These are phyloP conservation scores for Flaveria bidentis DNA, from an alignment of 129 eudicot genomes.

Conservation along the genomic window DNA sequence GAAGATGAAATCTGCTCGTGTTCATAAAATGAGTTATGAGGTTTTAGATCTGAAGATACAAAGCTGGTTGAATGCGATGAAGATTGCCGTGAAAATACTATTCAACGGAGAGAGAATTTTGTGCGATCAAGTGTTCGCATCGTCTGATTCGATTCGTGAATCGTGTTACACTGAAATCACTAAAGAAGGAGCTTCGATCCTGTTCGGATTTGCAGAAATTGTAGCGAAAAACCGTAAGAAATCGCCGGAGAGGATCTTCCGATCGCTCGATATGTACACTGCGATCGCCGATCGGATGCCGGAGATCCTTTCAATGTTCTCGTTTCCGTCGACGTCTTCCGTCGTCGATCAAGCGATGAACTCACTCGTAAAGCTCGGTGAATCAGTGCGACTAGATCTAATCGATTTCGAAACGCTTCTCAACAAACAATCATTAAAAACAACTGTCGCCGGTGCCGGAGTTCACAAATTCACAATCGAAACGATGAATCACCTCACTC, in stretches of 20 bases:
- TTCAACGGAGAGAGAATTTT: constrained; percentile 68
- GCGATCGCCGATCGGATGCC: constrained; percentile 50
- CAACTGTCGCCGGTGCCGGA: constrained; percentile 45
- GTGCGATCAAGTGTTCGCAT: constrained; percentile 65
- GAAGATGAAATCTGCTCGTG: constrained; percentile 37
- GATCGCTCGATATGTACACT: constrained; percentile 67
- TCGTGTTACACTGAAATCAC: constrained; percentile 60
- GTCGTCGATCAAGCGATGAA: constrained; percentile 47
- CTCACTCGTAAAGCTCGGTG: constrained; percentile 47
- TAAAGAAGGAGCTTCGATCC: constrained; percentile 53
- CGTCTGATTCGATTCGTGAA: constrained; percentile 52
- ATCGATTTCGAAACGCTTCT: constrained; percentile 46
- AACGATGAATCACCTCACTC: constrained; percentile 45
- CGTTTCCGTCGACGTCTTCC: constrained; percentile 42
- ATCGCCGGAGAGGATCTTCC: constrained; percentile 58
- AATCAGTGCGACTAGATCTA: constrained; percentile 39
- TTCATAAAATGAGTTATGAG: constrained; percentile 59
- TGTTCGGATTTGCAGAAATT: constrained; percentile 62
- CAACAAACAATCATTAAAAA: constrained; percentile 47
- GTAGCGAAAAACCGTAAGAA: constrained; percentile 55
- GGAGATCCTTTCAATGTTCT: constrained; percentile 55
- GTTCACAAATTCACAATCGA: constrained; percentile 47
- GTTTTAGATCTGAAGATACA: constrained; percentile 50
- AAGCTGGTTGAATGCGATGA: constrained; percentile 51
- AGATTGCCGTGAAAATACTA: constrained; percentile 45